Conservation (phyloP, 768 basidiomycete species). For the Lyophyllum semitale region DNA sequence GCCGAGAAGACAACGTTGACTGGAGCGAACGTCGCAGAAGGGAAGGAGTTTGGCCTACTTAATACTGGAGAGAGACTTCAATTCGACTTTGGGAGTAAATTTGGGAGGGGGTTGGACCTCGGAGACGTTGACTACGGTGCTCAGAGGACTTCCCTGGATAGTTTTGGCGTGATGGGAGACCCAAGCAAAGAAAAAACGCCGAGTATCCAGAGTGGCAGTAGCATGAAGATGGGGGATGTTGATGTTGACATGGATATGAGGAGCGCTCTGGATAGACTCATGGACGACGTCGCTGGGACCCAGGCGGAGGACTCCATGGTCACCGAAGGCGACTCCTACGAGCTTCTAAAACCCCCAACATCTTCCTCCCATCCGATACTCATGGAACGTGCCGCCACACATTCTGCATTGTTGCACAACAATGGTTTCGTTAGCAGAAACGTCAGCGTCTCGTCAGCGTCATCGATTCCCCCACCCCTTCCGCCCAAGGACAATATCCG, state of each 20-base stretch:
- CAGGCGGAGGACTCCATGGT: constrained; percentile 43
- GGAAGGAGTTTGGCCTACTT: constrained; percentile 34
- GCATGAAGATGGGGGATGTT: constrained; percentile 44
- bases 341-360: constrained; percentile 23
- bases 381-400: constrained; percentile 54
- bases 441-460: constrained; percentile 43
- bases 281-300: constrained; percentile 64
- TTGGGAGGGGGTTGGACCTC: constrained; percentile 41
- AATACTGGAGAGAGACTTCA: constrained; percentile 28
- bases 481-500: constrained; percentile 70
- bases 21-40: constrained; percentile 17
- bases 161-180: background rate
- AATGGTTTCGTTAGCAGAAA: constrained; percentile 40
- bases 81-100: constrained; percentile 52
- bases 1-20: constrained; percentile 43
- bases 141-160: constrained; percentile 6
- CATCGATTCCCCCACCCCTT: constrained; percentile 46
- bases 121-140: constrained; percentile 14
- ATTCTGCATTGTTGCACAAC: constrained; percentile 44
- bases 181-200: constrained; percentile 10
- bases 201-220: constrained; percentile 28
- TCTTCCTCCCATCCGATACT: constrained; percentile 14
- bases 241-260: constrained; percentile 72
- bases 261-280: constrained; percentile 70
- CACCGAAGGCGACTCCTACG: constrained; percentile 42